These are phyloP conservation scores for Aethionema arabicum DNA, from an alignment of 345 rosid genomes.

Conservation along the genomic window DNA sequence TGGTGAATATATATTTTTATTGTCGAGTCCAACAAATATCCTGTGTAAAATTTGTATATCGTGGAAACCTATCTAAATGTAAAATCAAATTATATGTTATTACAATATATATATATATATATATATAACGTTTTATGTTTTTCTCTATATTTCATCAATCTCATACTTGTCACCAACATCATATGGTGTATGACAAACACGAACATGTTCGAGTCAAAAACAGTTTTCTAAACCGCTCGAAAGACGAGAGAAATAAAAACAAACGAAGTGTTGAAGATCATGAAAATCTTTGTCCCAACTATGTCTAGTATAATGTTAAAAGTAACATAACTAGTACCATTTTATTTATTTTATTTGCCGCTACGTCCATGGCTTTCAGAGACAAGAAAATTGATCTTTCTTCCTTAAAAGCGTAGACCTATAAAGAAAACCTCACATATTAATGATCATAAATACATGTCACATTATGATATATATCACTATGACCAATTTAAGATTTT, in stretches of 20 bases:
- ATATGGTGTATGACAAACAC: conserved; percentile 56
- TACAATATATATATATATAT: no score
- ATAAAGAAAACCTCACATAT: neutral
- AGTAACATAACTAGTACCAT: conserved; percentile 46
- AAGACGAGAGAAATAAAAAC: conserved; percentile 52
- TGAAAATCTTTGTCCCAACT: conserved; percentile 22
- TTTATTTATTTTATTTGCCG: conserved; percentile 57
- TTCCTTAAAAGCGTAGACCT: conserved; percentile 54
- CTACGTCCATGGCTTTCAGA: conserved; percentile 52
- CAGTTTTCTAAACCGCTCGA: conserved; percentile 58
- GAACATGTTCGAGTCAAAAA: conserved; percentile 61
- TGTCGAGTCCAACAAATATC: no score
- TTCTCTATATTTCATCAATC: no score
- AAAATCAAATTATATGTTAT: no score
- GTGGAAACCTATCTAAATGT: no score
- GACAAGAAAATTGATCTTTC: conserved; percentile 55
- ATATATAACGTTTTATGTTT: no score
- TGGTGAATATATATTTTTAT: no score
- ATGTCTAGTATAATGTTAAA: conserved; percentile 49
- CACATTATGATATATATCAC: no score
- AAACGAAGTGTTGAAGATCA: conserved; percentile 41
- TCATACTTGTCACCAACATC: no score
- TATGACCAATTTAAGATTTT: no score
- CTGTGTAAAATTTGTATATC: no score
- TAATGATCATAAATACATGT: no score